These are phyloP conservation scores for Plasmodium gaboni DNA, from an alignment of 169 alveolate genomes.

Conservation along the genomic window DNA sequence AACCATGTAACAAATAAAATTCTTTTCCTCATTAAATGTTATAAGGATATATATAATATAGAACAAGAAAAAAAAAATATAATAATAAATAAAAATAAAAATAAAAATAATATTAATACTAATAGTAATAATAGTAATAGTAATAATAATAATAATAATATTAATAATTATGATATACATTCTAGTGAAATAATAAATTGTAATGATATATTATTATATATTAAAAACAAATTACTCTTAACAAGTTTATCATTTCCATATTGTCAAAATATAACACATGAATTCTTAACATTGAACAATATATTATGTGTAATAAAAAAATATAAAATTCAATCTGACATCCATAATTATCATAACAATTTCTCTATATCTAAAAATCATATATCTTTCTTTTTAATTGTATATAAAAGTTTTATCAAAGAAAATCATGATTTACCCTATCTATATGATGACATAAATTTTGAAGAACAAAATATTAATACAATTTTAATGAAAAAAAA, in stretches of 20 bases:
- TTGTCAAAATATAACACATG: too few species aligned
- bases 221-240: conserved; percentile 20
- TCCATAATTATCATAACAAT: too few species aligned
- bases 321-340: too few species aligned
- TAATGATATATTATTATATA: not conserved
- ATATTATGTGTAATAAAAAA: too few species aligned
- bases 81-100: too few species aligned
- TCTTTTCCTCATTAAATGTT: conserved; percentile 25
- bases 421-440: conserved; percentile 21
- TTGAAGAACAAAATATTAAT: not conserved
- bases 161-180: too few species aligned
- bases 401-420: conserved; percentile 60
- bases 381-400: conserved; percentile 23
- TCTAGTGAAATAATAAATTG: too few species aligned
- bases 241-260: not conserved
- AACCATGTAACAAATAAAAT: conserved; percentile 5
- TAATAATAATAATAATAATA: too few species aligned
- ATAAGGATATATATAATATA: conserved; percentile 6
- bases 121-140: too few species aligned
- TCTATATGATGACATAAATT: conserved; percentile 3
- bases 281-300: too few species aligned
- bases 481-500: conserved; percentile 25
- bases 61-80: not conserved
- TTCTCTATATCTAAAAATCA: not conserved
- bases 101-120: too few species aligned